These are phyloP conservation scores for Vicia sativa DNA, from an alignment of 306 rosid genomes.

Conservation along the genomic window DNA sequence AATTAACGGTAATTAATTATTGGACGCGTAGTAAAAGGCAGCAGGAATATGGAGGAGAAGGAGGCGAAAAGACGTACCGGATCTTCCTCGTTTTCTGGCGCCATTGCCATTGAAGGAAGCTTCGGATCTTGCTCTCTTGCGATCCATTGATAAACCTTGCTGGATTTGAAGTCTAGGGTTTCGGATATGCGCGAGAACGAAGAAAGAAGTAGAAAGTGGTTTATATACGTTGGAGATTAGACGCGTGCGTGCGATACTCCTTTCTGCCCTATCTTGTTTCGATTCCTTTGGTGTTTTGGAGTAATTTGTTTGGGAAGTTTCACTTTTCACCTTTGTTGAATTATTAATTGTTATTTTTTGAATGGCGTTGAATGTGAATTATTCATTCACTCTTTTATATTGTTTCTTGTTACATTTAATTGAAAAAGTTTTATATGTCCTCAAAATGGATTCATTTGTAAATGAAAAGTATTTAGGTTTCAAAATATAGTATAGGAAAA, in stretches of 20 bases:
- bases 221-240: not conserved
- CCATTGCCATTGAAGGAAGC: slow-evolving; percentile 76
- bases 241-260: not conserved
- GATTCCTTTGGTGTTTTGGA: no score
- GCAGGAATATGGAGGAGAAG: not conserved
- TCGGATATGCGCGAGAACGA: not conserved
- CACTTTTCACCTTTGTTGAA: no score
- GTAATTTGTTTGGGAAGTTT: no score
- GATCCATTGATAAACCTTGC: slow-evolving; percentile 39
- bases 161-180: not conserved
- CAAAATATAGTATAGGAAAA: no score
- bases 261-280: no score
- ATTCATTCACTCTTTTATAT: no score
- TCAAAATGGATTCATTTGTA: no score
- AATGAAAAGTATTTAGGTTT: no score
- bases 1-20: not conserved
- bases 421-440: no score
- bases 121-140: slow-evolving; percentile 70
- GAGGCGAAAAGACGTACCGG: slow-evolving; percentile 51
- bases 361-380: no score
- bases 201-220: not conserved
- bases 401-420: no score
- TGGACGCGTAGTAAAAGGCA: not conserved
- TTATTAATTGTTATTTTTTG: no score
- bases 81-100: slow-evolving; percentile 62